Percentiles rank a stretch among this genome's conserved stretches.
These are phyloP conservation scores for Zhuliangozyma blackwelliae DNA, from an alignment of 1,139 yeast species.

Conservation along the genomic window DNA sequence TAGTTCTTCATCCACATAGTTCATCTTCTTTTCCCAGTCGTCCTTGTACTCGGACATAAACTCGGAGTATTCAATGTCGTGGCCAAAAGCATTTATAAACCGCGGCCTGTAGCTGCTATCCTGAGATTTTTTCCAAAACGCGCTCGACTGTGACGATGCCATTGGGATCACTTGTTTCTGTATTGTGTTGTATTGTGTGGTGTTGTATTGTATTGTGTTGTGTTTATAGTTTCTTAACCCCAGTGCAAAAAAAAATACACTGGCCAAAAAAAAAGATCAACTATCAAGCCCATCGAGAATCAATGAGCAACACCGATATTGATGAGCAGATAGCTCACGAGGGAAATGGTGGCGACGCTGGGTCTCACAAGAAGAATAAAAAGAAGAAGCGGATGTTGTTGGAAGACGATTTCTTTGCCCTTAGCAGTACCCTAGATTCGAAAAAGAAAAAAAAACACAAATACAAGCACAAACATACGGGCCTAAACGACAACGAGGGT, in stretches of 20 bases:
- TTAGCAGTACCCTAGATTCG: conserved; percentile 12
- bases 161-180: no score
- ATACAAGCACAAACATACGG: conserved; percentile 1
- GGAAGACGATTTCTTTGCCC: conserved; percentile 31
- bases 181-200: no score
- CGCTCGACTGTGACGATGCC: no score
- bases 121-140: background rate
- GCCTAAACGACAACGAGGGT: background rate
- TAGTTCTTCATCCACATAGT: conserved; percentile 24
- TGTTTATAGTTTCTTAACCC: no score
- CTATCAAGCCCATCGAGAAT: no score
- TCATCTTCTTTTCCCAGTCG: conserved; percentile 33
- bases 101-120: background rate
- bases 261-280: no score
- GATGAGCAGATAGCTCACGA: no score
- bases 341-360: no score
- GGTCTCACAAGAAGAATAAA: background rate
- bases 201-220: no score
- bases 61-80: conserved; percentile 26
- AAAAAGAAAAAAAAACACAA: conserved; percentile 20
- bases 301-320: no score
- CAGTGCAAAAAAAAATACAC: no score
- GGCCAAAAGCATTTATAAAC: conserved; percentile 18
- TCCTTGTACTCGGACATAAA: conserved; percentile 23
- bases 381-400: conserved; percentile 7